Conservation (phyloP, 2,329 filamentous ascomycete species). For the Aspergillus thermomutatus region DNA sequence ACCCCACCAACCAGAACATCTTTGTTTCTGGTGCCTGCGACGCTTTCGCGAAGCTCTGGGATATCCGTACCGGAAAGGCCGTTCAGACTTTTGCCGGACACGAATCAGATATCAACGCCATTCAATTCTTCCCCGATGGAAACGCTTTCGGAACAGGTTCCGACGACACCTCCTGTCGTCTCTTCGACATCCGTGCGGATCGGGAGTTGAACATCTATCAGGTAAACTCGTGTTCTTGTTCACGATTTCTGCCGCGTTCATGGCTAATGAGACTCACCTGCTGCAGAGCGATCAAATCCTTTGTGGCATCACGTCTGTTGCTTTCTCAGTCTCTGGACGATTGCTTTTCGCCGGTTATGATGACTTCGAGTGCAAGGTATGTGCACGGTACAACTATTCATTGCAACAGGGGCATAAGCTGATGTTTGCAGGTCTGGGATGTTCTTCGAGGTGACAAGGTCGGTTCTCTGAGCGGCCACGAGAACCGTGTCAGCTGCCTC, state of each 20-base stretch:
- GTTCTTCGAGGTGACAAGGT: slow-evolving; percentile 95
- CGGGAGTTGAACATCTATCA: slow-evolving; percentile 69
- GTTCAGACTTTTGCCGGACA: slow-evolving; percentile 98
- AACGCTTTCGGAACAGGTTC: slow-evolving; percentile 98
- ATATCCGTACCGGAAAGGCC: slow-evolving; percentile 96
- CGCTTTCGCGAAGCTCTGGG: slow-evolving; percentile 97
- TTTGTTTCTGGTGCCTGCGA: slow-evolving; percentile 99
- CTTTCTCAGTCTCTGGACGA: slow-evolving; percentile 93
- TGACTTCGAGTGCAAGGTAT: slow-evolving; percentile 99
- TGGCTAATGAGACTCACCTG: slow-evolving; percentile 3
- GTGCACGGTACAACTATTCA: slow-evolving; percentile 23
- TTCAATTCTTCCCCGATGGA: slow-evolving; percentile 98
- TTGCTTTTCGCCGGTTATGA: slow-evolving; percentile 96
- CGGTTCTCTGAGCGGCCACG: slow-evolving; percentile 91
- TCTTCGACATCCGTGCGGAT: slow-evolving; percentile 97
- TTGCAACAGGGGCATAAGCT: slow-evolving; percentile 3
- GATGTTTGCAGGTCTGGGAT: slow-evolving; percentile 79
- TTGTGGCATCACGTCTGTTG: slow-evolving; percentile 96
- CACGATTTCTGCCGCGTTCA: background rate
- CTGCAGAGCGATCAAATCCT: slow-evolving; percentile 89
- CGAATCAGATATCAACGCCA: slow-evolving; percentile 98
- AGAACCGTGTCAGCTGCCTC: slow-evolving; percentile 97
- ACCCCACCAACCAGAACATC: slow-evolving; percentile 97
- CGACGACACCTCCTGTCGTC: slow-evolving; percentile 92
- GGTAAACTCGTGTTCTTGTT: slow-evolving; percentile 41